Conservation (phyloP, 768 basidiomycete genomes). For the Leccinum barrowsii region DNA sequence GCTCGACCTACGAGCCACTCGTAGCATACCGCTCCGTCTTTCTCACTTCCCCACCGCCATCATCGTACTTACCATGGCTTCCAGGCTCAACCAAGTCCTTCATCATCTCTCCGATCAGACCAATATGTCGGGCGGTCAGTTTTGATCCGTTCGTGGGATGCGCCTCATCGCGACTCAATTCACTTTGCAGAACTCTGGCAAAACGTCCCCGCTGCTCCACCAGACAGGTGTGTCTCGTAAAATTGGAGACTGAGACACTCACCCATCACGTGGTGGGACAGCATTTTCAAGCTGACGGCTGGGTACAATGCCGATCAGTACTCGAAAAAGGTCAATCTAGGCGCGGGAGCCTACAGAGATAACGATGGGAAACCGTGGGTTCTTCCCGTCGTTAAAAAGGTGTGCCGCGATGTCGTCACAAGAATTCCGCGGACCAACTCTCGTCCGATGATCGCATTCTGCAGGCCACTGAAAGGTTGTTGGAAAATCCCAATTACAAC, state of each 20-base stretch:
- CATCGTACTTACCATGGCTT: slow-evolving; percentile 39
- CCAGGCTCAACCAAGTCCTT: slow-evolving; percentile 58
- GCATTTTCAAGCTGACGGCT: slow-evolving; percentile 89
- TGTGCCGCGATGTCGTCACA: slow-evolving; percentile 28
- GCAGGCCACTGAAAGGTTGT: slow-evolving; percentile 70
- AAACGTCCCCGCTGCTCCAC: slow-evolving; percentile 75
- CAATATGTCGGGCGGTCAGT: slow-evolving; percentile 55
- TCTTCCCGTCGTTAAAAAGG: slow-evolving; percentile 88
- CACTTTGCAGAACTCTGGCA: slow-evolving; percentile 64
- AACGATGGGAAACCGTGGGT: slow-evolving; percentile 88
- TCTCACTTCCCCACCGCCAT: not conserved
- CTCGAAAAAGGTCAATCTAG: slow-evolving; percentile 83
- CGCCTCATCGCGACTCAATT: not conserved
- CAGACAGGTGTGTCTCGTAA: slow-evolving; percentile 59
- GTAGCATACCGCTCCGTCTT: not conserved
- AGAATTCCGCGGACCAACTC: not conserved
- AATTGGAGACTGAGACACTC: not conserved
- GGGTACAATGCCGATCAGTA: slow-evolving; percentile 80
- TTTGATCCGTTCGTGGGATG: slow-evolving; percentile 5
- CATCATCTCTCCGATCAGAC: slow-evolving; percentile 45
- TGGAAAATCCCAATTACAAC: slow-evolving; percentile 71
- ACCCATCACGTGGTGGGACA: slow-evolving; percentile 28
- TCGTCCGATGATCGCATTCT: not conserved
- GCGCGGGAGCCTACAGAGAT: slow-evolving; percentile 92
- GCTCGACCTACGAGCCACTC: not conserved